Conservation (phyloP, 805 yeast species). For the Cyberlindnera saturnus region DNA sequence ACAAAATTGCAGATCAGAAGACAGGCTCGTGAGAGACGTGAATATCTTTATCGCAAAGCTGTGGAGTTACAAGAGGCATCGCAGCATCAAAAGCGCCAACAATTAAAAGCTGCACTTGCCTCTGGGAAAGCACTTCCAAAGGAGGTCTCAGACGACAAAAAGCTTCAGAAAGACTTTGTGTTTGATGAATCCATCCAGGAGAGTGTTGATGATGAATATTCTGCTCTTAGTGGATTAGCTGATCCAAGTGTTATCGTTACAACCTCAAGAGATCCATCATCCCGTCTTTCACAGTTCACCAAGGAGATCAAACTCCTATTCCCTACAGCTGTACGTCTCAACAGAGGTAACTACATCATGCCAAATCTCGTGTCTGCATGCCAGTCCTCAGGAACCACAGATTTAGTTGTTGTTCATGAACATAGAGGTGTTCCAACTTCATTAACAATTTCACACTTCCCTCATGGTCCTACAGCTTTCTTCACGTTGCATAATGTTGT, state of each 20-base stretch:
- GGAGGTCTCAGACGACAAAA: conserved; percentile 82
- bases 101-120: conserved; percentile 81
- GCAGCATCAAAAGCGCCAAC: conserved; percentile 79
- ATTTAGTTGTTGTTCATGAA: conserved; percentile 82
- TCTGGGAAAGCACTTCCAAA: conserved; percentile 86
- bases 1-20: conserved; percentile 40
- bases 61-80: conserved; percentile 86
- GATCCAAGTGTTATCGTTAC: conserved; percentile 92
- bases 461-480: conserved; percentile 95
- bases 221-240: conserved; percentile 75
- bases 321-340: conserved; percentile 83
- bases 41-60: conserved; percentile 83
- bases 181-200: conserved; percentile 73
- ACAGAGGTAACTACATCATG: conserved; percentile 89
- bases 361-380: conserved; percentile 82
- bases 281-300: conserved; percentile 81
- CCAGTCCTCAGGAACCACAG: conserved; percentile 74
- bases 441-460: conserved; percentile 87
- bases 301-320: conserved; percentile 87
- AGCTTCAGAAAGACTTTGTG: conserved; percentile 73
- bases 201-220: conserved; percentile 86
- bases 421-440: conserved; percentile 98
- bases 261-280: conserved; percentile 87
- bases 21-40: conserved; percentile 95
- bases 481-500: conserved; percentile 94